These are phyloP conservation scores for Thraustotheca clavata DNA, from an alignment of 352 stramenopile species.

Conservation along the genomic window DNA sequence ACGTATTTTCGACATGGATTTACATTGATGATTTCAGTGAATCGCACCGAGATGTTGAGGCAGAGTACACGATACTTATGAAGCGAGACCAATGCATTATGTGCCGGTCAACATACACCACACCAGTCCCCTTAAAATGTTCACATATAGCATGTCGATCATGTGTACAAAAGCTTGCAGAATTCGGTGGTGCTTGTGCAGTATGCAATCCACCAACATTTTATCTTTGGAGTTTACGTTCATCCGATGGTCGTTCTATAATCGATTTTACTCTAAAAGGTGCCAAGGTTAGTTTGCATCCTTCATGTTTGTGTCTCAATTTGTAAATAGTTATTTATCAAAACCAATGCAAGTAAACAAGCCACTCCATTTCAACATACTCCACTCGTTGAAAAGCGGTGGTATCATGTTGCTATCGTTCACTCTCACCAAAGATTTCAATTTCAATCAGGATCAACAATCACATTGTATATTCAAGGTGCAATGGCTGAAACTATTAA, in stretches of 20 bases:
- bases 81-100: conserved; percentile 51
- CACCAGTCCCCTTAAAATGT: conserved; percentile 50
- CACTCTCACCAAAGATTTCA: conserved; percentile 64
- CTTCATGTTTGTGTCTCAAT: background rate
- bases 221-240: conserved; percentile 63
- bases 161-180: conserved; percentile 46
- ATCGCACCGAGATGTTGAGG: conserved; percentile 24
- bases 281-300: conserved; percentile 31
- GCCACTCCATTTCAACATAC: conserved; percentile 50
- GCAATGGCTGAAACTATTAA: conserved; percentile 59
- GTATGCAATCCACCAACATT: conserved; percentile 69
- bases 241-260: conserved; percentile 55
- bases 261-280: conserved; percentile 59
- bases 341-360: conserved; percentile 38
- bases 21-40: background rate
- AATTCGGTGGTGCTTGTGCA: conserved; percentile 48
- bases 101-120: conserved; percentile 37
- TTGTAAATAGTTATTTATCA: conserved; percentile 24
- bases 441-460: conserved; percentile 33
- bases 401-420: conserved; percentile 49
- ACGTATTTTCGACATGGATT: background rate
- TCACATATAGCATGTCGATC: conserved; percentile 48
- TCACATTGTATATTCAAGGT: conserved; percentile 52
- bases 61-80: conserved; percentile 48
- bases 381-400: conserved; percentile 30